Evolutionary conservation across 768 basidiomycete genomes (phyloP).

Genomic region (Boletus reticuloceps): DNA sequence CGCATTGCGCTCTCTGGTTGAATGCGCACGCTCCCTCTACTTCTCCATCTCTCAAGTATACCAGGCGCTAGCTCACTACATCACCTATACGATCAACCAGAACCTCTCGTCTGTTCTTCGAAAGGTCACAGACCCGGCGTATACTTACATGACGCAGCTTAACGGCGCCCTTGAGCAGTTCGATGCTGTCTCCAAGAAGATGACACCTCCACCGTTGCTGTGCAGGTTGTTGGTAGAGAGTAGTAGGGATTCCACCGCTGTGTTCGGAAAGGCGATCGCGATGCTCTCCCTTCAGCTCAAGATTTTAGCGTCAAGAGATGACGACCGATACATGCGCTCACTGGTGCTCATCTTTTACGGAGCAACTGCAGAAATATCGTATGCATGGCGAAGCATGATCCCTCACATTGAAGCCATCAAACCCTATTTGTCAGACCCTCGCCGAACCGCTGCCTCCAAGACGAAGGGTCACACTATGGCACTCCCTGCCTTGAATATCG

Average conservation of each 20-base stretch:
- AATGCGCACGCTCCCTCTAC: slow-evolving; percentile 88
- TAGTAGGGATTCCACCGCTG: slow-evolving; percentile 78
- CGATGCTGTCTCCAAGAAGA: slow-evolving; percentile 72
- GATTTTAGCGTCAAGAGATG: slow-evolving; percentile 68
- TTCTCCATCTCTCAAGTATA: slow-evolving; percentile 92
- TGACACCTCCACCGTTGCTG: slow-evolving; percentile 63
- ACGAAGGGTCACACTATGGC: slow-evolving; percentile 21
- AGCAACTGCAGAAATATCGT: slow-evolving; percentile 82
- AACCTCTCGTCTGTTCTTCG: slow-evolving; percentile 75
- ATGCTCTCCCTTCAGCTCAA: slow-evolving; percentile 81
- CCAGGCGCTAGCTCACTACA: slow-evolving; percentile 85
- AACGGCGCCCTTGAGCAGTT: slow-evolving; percentile 91
- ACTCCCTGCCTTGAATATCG: slow-evolving; percentile 24
- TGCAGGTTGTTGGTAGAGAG: slow-evolving; percentile 80
- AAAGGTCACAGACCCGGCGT: slow-evolving; percentile 85
- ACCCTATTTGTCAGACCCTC: slow-evolving; percentile 52
- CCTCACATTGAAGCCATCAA: slow-evolving; percentile 70
- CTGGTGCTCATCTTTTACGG: slow-evolving; percentile 87
- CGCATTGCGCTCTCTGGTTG: slow-evolving; percentile 67
- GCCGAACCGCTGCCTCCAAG: slow-evolving; percentile 35
- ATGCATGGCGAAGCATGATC: slow-evolving; percentile 77
- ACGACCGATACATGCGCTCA: slow-evolving; percentile 85
- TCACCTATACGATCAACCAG: slow-evolving; percentile 78
- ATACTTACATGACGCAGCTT: slow-evolving; percentile 73
- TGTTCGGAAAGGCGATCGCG: slow-evolving; percentile 85